These are phyloP conservation scores for Lumnitzera littorea DNA, from an alignment of 345 rosid species.

Conservation along the genomic window DNA sequence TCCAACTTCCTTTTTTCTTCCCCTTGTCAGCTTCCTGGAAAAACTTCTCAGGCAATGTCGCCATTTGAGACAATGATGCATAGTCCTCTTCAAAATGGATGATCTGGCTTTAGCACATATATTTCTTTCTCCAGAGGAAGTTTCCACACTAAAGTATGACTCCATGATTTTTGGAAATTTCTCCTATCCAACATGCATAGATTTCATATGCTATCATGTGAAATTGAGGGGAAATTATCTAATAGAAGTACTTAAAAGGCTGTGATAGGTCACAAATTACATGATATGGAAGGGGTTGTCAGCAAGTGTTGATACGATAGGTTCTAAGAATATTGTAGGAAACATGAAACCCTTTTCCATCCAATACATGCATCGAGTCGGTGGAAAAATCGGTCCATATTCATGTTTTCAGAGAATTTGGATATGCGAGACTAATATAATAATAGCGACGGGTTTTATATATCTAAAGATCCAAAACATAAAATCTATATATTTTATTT, in stretches of 20 bases:
- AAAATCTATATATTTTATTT: too few species aligned
- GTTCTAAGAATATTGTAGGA: too few species aligned
- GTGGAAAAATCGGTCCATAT: too few species aligned
- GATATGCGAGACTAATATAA: too few species aligned
- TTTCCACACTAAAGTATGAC: slow-evolving; percentile 42
- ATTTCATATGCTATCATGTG: neutral
- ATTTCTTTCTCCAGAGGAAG: slow-evolving; percentile 27
- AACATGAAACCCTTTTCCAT: too few species aligned
- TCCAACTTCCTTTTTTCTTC: slow-evolving; percentile 35
- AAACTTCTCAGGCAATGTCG: slow-evolving; percentile 46
- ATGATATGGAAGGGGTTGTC: neutral
- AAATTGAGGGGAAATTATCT: neutral
- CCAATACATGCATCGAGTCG: too few species aligned
- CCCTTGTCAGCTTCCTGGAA: slow-evolving; percentile 50
- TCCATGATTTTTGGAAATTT: slow-evolving; percentile 39
- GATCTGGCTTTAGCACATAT: slow-evolving; percentile 48
- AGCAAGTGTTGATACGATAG: too few species aligned
- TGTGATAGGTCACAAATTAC: too few species aligned
- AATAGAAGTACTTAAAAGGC: too few species aligned
- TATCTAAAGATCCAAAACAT: too few species aligned
- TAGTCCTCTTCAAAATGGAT: slow-evolving; percentile 47
- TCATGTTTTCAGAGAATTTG: too few species aligned
- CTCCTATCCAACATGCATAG: slow-evolving; percentile 18
- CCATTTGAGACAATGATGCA: slow-evolving; percentile 49
- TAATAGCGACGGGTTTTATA: too few species aligned